These are phyloP conservation scores for Naganishia sp. DNA, from an alignment of 1,284 basidiomycete genomes.

Conservation along the genomic window DNA sequence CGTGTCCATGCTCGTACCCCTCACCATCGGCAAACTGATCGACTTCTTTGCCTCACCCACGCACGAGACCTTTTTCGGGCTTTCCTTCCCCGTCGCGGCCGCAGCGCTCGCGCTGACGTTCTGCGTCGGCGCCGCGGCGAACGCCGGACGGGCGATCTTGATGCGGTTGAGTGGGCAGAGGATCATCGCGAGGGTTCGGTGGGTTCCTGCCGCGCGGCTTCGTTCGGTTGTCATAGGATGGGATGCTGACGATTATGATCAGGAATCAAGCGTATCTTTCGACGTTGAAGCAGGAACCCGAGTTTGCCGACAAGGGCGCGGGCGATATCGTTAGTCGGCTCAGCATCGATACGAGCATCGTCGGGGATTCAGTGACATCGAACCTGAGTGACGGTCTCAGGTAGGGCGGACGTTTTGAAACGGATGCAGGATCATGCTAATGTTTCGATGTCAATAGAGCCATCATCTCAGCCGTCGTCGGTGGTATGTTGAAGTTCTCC, in stretches of 20 bases:
- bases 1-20: constrained; percentile 86
- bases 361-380: constrained; percentile 90
- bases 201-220: constrained; percentile 6
- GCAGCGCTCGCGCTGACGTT: constrained; percentile 74
- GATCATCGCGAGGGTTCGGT: constrained; percentile 82
- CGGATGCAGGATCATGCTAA: background rate
- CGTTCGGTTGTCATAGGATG: background rate
- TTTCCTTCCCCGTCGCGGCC: constrained; percentile 80
- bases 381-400: constrained; percentile 89
- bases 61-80: constrained; percentile 72
- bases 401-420: constrained; percentile 36
- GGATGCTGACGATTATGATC: background rate
- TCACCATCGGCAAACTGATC: constrained; percentile 86
- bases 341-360: constrained; percentile 88
- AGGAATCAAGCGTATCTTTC: constrained; percentile 72
- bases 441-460: constrained; percentile 55
- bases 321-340: constrained; percentile 92
- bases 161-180: constrained; percentile 88
- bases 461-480: constrained; percentile 83
- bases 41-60: constrained; percentile 72
- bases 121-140: constrained; percentile 81
- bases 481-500: constrained; percentile 61
- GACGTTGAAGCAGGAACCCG: constrained; percentile 83
- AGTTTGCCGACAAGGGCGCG: constrained; percentile 87
- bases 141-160: constrained; percentile 81